A percentile compares a stretch with the other conserved stretches of the same genome.
These are phyloP conservation scores for Leccinum fibrillosum DNA, from an alignment of 768 basidiomycete genomes.

Conservation along the genomic window DNA sequence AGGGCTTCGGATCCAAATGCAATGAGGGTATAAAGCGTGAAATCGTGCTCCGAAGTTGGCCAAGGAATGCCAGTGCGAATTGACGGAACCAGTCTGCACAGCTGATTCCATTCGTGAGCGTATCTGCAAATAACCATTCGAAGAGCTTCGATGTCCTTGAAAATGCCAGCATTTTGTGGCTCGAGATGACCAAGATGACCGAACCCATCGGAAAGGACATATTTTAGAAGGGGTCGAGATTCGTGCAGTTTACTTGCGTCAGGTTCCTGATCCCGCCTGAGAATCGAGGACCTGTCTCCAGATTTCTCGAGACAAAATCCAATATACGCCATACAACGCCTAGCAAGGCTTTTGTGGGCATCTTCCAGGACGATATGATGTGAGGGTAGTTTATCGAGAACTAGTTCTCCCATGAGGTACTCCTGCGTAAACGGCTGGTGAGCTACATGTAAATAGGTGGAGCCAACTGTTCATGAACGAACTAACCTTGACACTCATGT, in stretches of 20 bases:
- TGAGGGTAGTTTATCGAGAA: neutral
- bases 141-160: conserved; percentile 2
- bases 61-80: neutral
- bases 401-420: neutral
- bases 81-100: neutral
- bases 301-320: no score
- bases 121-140: neutral
- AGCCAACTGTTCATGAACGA: no score
- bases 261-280: neutral
- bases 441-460: no score
- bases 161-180: neutral
- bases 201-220: conserved; percentile 12
- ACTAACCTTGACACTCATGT: no score
- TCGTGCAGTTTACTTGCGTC: neutral
- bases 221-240: conserved; percentile 3
- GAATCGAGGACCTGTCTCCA: no score
- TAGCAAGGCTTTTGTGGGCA: no score
- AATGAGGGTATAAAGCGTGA: conserved; percentile 6
- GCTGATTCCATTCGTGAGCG: neutral
- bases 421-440: no score
- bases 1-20: conserved; percentile 1
- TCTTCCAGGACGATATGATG: no score
- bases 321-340: no score
- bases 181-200: conserved; percentile 6
- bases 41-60: conserved; percentile 2